These are phyloP conservation scores for Ogataea saltuana DNA, from an alignment of 805 yeast genomes.

Conservation along the genomic window DNA sequence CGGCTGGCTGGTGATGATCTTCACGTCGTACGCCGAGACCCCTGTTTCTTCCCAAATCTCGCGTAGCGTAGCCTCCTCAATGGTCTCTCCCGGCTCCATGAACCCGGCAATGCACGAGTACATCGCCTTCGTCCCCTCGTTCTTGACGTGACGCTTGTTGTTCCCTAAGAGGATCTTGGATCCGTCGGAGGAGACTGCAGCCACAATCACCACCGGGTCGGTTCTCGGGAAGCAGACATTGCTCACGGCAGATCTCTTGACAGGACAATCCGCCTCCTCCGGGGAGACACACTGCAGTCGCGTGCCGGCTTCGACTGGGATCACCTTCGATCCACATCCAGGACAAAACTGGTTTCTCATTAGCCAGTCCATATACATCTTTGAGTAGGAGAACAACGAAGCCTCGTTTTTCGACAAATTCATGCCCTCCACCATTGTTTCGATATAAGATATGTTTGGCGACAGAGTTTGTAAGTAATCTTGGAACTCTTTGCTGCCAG, in stretches of 20 bases:
- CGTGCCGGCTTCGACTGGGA: slow-evolving; percentile 70
- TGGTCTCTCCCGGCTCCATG: slow-evolving; percentile 91
- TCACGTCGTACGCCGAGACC: slow-evolving; percentile 56
- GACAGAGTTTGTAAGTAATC: slow-evolving; percentile 12
- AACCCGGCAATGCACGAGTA: slow-evolving; percentile 93
- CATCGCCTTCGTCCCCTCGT: slow-evolving; percentile 42
- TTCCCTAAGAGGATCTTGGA: slow-evolving; percentile 70
- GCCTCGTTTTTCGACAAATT: slow-evolving; percentile 46
- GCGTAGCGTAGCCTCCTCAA: slow-evolving; percentile 82
- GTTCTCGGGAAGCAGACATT: slow-evolving; percentile 91
- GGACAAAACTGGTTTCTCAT: slow-evolving; percentile 74
- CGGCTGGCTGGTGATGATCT: slow-evolving; percentile 78
- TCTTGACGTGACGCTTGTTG: slow-evolving; percentile 55
- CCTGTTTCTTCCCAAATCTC: slow-evolving; percentile 98
- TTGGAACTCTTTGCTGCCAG: slow-evolving; percentile 30
- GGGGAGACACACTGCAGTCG: slow-evolving; percentile 46
- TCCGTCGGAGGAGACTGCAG: slow-evolving; percentile 63
- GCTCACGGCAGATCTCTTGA: slow-evolving; percentile 50
- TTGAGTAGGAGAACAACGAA: slow-evolving; percentile 74
- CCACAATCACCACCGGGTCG: slow-evolving; percentile 85
- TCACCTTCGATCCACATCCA: slow-evolving; percentile 72
- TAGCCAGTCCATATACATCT: slow-evolving; percentile 86
- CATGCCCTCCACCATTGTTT: slow-evolving; percentile 26
- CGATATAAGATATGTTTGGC: slow-evolving; percentile 4
- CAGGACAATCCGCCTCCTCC: slow-evolving; percentile 31